Conservation (phyloP, 495 filamentous ascomycete genomes). For the Trypethelium eluteriae region DNA sequence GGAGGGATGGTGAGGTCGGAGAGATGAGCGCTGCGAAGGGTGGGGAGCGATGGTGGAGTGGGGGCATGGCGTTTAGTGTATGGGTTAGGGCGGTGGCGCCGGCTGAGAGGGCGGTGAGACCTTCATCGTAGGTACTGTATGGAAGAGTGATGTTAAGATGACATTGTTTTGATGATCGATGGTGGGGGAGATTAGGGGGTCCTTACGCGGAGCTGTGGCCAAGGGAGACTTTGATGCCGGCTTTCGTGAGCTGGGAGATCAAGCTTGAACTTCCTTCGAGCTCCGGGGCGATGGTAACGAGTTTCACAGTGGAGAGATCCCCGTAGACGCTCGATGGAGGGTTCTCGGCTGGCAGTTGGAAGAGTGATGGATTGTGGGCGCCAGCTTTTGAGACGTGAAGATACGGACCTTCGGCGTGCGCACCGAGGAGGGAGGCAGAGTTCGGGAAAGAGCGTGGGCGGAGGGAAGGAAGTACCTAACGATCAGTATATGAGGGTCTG, state of each 20-base stretch:
- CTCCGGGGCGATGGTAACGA: constrained; percentile 37
- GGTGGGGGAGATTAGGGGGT: neutral
- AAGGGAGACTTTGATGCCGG: constrained; percentile 34
- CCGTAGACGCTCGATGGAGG: constrained; percentile 31
- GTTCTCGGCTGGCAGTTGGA: constrained; percentile 25
- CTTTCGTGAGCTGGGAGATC: constrained; percentile 25
- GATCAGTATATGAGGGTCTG: constrained; percentile 1
- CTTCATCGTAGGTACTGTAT: constrained; percentile 25
- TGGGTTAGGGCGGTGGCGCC: constrained; percentile 38
- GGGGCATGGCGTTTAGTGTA: constrained; percentile 38
- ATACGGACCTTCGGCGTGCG: constrained; percentile 39
- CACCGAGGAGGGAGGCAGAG: constrained; percentile 36
- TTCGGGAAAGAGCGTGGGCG: constrained; percentile 25
- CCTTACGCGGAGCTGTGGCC: constrained; percentile 33
- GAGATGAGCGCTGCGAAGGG: constrained; percentile 34
- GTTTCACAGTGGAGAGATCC: constrained; percentile 27
- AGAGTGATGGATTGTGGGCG: constrained; percentile 36
- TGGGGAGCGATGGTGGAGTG: constrained; percentile 34
- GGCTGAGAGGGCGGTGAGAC: constrained; percentile 29
- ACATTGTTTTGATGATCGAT: neutral
- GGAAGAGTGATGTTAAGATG: neutral
- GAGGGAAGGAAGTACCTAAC: constrained; percentile 36
- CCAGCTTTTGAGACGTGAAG: constrained; percentile 36
- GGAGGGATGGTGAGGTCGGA: constrained; percentile 15
- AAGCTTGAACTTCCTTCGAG: constrained; percentile 27